Percentiles rank a stretch among this genome's conserved stretches.
Conservation (phyloP, 2,329 filamentous ascomycete species). For the Pezicula carpinea region DNA sequence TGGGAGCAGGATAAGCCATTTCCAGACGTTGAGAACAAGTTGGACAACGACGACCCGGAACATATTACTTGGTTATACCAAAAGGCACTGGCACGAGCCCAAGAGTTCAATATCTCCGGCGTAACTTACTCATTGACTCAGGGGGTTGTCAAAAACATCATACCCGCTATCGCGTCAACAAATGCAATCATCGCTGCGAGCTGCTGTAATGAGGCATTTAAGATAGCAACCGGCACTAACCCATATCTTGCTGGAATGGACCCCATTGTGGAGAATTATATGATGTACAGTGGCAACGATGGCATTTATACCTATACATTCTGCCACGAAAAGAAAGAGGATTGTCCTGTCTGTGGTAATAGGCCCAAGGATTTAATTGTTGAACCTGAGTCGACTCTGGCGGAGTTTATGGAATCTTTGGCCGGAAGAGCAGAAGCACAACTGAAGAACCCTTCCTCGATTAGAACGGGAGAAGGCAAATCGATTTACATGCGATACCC, state of each 20-base stretch:
- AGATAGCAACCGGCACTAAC: constrained; percentile 80
- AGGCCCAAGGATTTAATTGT: constrained; percentile 71
- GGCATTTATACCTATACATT: constrained; percentile 97
- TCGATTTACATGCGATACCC: constrained; percentile 89
- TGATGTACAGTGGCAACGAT: constrained; percentile 99
- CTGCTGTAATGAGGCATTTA: constrained; percentile 96
- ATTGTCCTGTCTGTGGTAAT: constrained; percentile 92
- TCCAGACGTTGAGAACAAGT: constrained; percentile 47
- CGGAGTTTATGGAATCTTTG: constrained; percentile 80
- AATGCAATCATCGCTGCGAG: constrained; percentile 95
- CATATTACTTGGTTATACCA: constrained; percentile 97
- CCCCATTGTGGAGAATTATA: constrained; percentile 85
- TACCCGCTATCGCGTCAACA: constrained; percentile 94
- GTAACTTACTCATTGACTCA: constrained; percentile 96
- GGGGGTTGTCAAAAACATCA: constrained; percentile 98
- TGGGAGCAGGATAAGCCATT: constrained; percentile 88
- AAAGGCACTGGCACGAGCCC: constrained; percentile 73
- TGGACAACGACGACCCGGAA: constrained; percentile 94
- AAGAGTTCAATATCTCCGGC: constrained; percentile 85
- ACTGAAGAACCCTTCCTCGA: constrained; percentile 79
- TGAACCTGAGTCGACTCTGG: constrained; percentile 66
- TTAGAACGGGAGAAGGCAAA: constrained; percentile 70
- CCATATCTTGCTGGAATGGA: constrained; percentile 73
- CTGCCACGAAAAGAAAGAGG: constrained; percentile 86
- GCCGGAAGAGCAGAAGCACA: constrained; percentile 83